Percentiles rank a stretch among this genome's conserved stretches.
Evolutionary conservation across 2,329 filamentous ascomycete genomes (phyloP).

Genomic region (Talaromyces sp.): DNA sequence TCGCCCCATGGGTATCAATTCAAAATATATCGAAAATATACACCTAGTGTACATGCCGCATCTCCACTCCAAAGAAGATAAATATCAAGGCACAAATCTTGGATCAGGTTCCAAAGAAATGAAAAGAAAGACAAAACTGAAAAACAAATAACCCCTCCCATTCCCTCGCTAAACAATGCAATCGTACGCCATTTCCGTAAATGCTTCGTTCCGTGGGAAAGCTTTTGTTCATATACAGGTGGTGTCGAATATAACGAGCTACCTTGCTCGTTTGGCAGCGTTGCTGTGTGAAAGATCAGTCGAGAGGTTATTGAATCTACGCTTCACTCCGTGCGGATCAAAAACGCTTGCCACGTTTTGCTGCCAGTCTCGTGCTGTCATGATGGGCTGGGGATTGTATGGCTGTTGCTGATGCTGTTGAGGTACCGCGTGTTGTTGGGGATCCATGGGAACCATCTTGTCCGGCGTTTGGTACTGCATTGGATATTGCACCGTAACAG

Average conservation of each 20-base stretch:
- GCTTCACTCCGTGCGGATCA: constrained; percentile 41
- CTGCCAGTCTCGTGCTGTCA: constrained; percentile 44
- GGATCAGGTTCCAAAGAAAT: not conserved
- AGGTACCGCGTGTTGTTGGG: constrained; percentile 23
- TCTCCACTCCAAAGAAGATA: not conserved
- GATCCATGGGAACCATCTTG: constrained; percentile 24
- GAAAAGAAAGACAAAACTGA: not conserved
- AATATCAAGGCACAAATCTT: not conserved
- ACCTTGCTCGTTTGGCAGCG: constrained; percentile 28
- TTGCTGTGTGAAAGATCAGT: constrained; percentile 26
- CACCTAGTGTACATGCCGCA: constrained; percentile 3
- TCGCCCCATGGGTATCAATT: not conserved
- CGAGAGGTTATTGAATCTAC: constrained; percentile 36
- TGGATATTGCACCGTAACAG: constrained; percentile 26
- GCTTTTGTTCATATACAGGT: not conserved
- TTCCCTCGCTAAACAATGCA: not conserved
- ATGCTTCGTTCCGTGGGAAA: not conserved
- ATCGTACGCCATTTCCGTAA: not conserved
- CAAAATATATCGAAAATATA: not conserved
- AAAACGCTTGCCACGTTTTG: constrained; percentile 45
- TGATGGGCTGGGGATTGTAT: constrained; percentile 29
- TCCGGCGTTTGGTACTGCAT: constrained; percentile 25
- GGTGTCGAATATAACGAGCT: not conserved
- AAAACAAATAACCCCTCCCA: not conserved
- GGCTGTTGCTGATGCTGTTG: constrained; percentile 19